Base-by-base conservation (phyloP, 176 grass and related monocot species). In the Cenchrus americanus region DNA sequence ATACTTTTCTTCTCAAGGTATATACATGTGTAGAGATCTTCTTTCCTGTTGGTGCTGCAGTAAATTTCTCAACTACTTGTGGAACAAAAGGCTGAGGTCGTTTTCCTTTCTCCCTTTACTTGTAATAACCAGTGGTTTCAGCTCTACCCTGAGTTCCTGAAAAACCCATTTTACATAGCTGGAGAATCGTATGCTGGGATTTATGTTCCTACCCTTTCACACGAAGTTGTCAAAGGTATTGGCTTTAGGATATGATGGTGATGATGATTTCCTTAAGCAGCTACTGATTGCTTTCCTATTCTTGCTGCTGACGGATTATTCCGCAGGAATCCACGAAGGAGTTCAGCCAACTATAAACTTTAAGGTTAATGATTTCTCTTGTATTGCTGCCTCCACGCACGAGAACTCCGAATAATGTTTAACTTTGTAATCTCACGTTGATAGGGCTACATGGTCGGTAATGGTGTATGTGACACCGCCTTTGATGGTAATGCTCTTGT, bases 401-500 rank as follows among this genome's bases (percentile, higher is more conserved):
- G 17, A 62, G 52, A 77, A 42, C 11, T 66, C 41, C 30, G 4
- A 51, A 63, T 5, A 58, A 75, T n/a, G 9, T 83, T 82, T 55
- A 68, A 1, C 37, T 17, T 9, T 76, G 3, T 73, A 60, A 32
- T 37, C 0, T 59, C 40, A 13, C 76, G 62, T 41, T 71, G 34
- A 37, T 37, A 98, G 96, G 96, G 96, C 41, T 98, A 98, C 71
- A 98, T 98, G 89, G 93, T 98, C 5, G 96, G 96, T n/a, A 98
- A 98, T 80, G 96, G 96, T 71, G 91, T 98, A 8, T 82, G 90
- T 32, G 96, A 98, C 85, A 78, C 66, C 11, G 83, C 66, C 66
- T 98, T 92, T 87, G 93, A 98, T 90, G 96, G 96, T 22, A 87
- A 98, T 87, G 93, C 96, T 85, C 91, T 98, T 82, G 96, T 98